phyloP scores from a whole-genome alignment of 108 stramenopile species.

The Chaetoceros tenuissimus region DNA sequence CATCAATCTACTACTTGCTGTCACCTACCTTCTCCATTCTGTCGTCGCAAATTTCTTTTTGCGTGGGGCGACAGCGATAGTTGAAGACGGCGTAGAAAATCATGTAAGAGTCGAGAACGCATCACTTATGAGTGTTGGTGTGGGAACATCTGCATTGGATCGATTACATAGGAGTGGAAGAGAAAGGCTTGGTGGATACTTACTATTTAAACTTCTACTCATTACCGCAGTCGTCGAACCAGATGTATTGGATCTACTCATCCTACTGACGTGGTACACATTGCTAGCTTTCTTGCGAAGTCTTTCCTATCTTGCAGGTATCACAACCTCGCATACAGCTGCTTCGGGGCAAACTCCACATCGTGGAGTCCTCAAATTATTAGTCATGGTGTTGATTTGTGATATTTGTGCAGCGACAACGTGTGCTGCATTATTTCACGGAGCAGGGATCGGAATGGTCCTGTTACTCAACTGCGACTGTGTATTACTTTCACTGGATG shows the following conservation, averaged over 20 bases:
- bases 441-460: conserved; percentile 45
- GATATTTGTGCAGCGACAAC: conserved; percentile 34
- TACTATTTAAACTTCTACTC: conserved; percentile 69
- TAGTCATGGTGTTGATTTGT: conserved; percentile 37
- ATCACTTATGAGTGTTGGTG: neutral
- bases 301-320: conserved; percentile 43
- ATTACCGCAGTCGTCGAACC: conserved; percentile 57
- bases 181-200: conserved; percentile 53
- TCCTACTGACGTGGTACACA: conserved; percentile 65
- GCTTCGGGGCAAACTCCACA: conserved; percentile 42
- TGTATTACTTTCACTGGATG: conserved; percentile 42
- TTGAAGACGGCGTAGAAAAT: neutral
- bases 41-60: conserved; percentile 66
- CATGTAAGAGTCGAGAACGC: neutral
- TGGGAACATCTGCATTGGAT: neutral
- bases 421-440: conserved; percentile 48
- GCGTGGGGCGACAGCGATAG: conserved; percentile 9
- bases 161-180: conserved; percentile 16
- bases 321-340: conserved; percentile 28
- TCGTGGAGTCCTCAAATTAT: conserved; percentile 38
- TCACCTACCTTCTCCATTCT: conserved; percentile 53
- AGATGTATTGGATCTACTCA: conserved; percentile 56
- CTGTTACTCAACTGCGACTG: conserved; percentile 61
- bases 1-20: conserved; percentile 52
- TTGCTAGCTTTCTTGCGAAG: conserved; percentile 49